Base-by-base conservation (phyloP, 139 green algal species). In the Medakamo hakoo region DNA sequence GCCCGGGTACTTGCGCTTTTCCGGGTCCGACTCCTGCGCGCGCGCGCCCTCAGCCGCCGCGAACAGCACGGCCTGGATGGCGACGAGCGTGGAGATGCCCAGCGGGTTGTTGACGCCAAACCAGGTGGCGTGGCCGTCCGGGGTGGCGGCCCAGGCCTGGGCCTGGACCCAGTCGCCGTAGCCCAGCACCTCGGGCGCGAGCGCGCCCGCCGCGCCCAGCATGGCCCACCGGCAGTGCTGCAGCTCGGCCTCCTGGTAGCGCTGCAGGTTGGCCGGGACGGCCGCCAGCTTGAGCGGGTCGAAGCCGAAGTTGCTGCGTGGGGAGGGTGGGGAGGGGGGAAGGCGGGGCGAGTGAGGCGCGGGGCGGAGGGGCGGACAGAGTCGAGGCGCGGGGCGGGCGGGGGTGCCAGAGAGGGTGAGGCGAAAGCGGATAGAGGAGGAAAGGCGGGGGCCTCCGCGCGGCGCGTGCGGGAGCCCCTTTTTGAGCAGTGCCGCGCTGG, bases 241-340 rank as follows among this genome's bases (percentile, higher is more conserved):
- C 25, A 88, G 69, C 73, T 88, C 82, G 31, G 82, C 78, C 68
- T 88, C 68, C 67, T 67, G 55, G 65, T 78, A 82, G 66, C 66
- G 66, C 29, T 49, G 58, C 64, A 76, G 65, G 68, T 30, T 69
- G 23, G 49, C 52, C 31, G 65, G 30, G 30, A 69, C 70, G 9
- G 49, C 68, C 25, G 30, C 85, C n/a, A 98, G 78, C 23, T 73
- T 75, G n/a, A 98, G 75, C 24, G 92, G 92, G 76, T 98, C 92
- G 68, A 95, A 98, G 23, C 89, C 71, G 52, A 67, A 68, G 64
- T 74, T 63, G 52, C 30, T 23, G 57, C 56, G 16, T 16, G n/a
- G 60, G 31, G 21, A 23, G 29, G 30, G 30, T 29, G 19, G 30
- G 20, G 20, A 27, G 24, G 55, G 2, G 27, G 21, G 30, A 19